These are phyloP conservation scores for Penicillium sp. DNA, from an alignment of 2,329 filamentous ascomycete genomes.

Conservation along the genomic window DNA sequence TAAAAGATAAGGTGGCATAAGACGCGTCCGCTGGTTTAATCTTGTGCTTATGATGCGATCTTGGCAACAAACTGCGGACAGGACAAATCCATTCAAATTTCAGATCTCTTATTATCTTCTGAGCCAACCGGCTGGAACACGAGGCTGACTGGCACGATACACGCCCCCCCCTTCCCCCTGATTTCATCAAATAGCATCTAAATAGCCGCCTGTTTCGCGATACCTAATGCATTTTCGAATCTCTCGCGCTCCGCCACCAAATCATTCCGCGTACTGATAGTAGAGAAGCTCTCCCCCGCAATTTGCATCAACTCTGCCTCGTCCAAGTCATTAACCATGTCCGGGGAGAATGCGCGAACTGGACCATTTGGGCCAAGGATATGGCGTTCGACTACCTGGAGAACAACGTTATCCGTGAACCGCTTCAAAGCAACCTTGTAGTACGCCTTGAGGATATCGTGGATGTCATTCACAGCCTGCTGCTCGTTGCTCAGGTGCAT, in stretches of 20 bases:
- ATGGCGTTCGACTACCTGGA: slow-evolving; percentile 61
- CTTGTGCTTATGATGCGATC: too few relatives aligned
- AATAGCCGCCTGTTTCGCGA: slow-evolving; percentile 22
- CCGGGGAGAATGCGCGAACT: slow-evolving; percentile 56
- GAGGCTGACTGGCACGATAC: too few relatives aligned
- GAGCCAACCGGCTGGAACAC: too few relatives aligned
- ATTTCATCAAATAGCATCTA: not conserved
- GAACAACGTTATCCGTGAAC: slow-evolving; percentile 65
- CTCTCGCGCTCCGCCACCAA: slow-evolving; percentile 37
- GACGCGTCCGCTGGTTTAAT: too few relatives aligned
- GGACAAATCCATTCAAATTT: too few relatives aligned
- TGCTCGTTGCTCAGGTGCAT: slow-evolving; percentile 43
- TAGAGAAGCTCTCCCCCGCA: slow-evolving; percentile 59
- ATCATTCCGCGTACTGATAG: slow-evolving; percentile 49
- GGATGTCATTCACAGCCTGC: slow-evolving; percentile 57
- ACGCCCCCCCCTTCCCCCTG: too few relatives aligned
- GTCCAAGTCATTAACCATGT: slow-evolving; percentile 56
- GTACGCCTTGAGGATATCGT: slow-evolving; percentile 65
- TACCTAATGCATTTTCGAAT: slow-evolving; percentile 42
- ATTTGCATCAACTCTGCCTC: slow-evolving; percentile 59
- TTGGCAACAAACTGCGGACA: too few relatives aligned
- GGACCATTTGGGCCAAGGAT: slow-evolving; percentile 59
- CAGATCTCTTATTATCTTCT: too few relatives aligned
- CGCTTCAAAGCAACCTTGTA: slow-evolving; percentile 67
- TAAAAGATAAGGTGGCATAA: too few relatives aligned